Percentiles rank a stretch among this genome's conserved stretches.
Evolutionary conservation across 257 asterid species (phyloP).

Genomic region (Haberlea rhodopensis): DNA sequence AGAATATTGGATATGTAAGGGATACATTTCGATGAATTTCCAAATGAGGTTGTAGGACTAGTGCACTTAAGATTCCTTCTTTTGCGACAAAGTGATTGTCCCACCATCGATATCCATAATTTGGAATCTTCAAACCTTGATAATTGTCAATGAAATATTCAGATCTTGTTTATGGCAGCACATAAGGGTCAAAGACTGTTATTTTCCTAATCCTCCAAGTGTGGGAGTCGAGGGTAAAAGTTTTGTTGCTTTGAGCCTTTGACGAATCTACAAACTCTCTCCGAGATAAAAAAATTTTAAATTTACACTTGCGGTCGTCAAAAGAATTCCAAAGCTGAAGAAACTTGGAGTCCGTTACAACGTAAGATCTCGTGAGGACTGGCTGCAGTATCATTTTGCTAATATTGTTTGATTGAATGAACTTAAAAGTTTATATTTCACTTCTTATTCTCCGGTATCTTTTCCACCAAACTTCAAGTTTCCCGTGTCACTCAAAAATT

Average conservation of each 20-base stretch:
- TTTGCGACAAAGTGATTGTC: too few relatives aligned
- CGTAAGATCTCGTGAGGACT: too few relatives aligned
- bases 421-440: neutral
- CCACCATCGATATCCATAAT: neutral
- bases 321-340: neutral
- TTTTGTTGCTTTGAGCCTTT: neutral
- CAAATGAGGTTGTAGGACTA: neutral
- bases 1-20: neutral
- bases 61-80: neutral
- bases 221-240: neutral
- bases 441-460: neutral
- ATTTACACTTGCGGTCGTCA: neutral
- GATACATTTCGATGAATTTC: neutral
- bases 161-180: neutral
- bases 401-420: neutral
- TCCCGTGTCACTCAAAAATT: neutral
- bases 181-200: neutral
- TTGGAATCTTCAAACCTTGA: constrained; percentile 4
- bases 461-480: neutral
- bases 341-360: neutral
- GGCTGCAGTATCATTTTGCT: too few relatives aligned
- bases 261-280: neutral
- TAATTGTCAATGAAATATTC: too few relatives aligned
- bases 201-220: neutral
- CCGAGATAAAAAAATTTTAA: neutral